Percentiles rank a stretch among this genome's conserved stretches.
Evolutionary conservation across 2,329 filamentous ascomycete species (phyloP).

Genomic region (Microcyclosporella mali): DNA sequence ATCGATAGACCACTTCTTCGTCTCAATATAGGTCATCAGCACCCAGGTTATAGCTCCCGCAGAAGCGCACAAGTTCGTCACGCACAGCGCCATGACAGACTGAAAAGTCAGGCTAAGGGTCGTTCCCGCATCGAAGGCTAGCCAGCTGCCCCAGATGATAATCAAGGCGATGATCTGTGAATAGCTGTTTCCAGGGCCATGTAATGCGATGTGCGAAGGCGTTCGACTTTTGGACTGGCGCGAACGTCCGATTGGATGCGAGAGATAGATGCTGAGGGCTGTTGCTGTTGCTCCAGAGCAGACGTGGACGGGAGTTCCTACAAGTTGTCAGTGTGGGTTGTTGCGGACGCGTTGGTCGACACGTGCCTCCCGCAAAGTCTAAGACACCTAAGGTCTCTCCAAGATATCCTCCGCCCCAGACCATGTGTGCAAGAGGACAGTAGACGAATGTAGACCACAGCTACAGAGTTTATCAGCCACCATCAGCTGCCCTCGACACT

Average conservation of each 20-base stretch:
- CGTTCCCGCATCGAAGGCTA: constrained; percentile 48
- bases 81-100: constrained; percentile 45
- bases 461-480: not conserved
- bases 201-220: constrained; percentile 43
- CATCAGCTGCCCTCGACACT: not conserved
- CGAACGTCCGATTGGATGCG: constrained; percentile 45
- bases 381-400: constrained; percentile 39
- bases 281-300: constrained; percentile 42
- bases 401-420: constrained; percentile 43
- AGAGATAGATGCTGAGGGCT: constrained; percentile 45
- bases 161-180: constrained; percentile 45
- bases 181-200: constrained; percentile 45
- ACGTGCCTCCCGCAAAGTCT: constrained; percentile 40
- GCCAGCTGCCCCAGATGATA: constrained; percentile 48
- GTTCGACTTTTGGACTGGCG: constrained; percentile 40
- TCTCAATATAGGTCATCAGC: constrained; percentile 40
- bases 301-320: constrained; percentile 38
- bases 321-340: not conserved
- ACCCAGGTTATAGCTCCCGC: constrained; percentile 45
- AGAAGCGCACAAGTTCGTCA: constrained; percentile 46
- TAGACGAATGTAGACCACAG: constrained; percentile 47
- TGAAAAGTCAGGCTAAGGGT: constrained; percentile 47
- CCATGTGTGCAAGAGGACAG: constrained; percentile 45
- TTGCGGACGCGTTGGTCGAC: no score
- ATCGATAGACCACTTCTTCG: constrained; percentile 44